A percentile compares a stretch with the other conserved stretches of the same genome.
Evolutionary conservation across 1,284 basidiomycete species (phyloP).

Genomic region (Fomitopsis schrenkii): DNA sequence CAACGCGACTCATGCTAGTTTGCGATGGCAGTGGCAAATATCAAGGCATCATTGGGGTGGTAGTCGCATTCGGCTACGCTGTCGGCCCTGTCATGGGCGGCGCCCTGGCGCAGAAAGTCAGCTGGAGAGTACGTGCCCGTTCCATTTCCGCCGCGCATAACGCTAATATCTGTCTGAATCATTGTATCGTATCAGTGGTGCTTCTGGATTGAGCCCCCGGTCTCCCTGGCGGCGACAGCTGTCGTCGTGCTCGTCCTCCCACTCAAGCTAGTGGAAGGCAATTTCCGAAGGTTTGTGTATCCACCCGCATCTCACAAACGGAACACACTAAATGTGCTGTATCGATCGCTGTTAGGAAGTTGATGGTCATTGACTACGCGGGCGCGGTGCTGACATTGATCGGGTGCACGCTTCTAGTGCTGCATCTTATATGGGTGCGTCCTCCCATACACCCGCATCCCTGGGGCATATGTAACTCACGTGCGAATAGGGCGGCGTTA

Average conservation of each 20-base stretch:
- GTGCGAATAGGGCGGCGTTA: constrained; percentile 54
- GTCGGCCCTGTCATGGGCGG: constrained; percentile 61
- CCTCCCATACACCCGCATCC: not conserved
- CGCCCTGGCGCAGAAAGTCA: constrained; percentile 47
- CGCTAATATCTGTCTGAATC: not conserved
- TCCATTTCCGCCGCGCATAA: constrained; percentile 8
- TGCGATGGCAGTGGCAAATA: constrained; percentile 49
- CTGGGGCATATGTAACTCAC: not conserved
- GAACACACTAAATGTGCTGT: not conserved
- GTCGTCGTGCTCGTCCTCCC: constrained; percentile 63
- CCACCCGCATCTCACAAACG: not conserved
- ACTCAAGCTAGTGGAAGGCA: constrained; percentile 58
- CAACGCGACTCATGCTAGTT: not conserved
- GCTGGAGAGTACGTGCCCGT: constrained; percentile 51
- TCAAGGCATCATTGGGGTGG: constrained; percentile 56
- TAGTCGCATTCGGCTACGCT: constrained; percentile 46
- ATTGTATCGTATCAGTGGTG: constrained; percentile 40
- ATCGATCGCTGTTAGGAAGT: constrained; percentile 38
- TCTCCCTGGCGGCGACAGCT: constrained; percentile 47
- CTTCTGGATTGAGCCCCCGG: constrained; percentile 65
- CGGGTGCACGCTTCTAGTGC: constrained; percentile 59
- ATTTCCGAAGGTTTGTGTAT: constrained; percentile 39
- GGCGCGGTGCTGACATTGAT: constrained; percentile 58
- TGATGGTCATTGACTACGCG: constrained; percentile 64
- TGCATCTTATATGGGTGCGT: constrained; percentile 72